These are phyloP conservation scores for Phytophthora litchii DNA, from an alignment of 352 stramenopile genomes.

Conservation along the genomic window DNA sequence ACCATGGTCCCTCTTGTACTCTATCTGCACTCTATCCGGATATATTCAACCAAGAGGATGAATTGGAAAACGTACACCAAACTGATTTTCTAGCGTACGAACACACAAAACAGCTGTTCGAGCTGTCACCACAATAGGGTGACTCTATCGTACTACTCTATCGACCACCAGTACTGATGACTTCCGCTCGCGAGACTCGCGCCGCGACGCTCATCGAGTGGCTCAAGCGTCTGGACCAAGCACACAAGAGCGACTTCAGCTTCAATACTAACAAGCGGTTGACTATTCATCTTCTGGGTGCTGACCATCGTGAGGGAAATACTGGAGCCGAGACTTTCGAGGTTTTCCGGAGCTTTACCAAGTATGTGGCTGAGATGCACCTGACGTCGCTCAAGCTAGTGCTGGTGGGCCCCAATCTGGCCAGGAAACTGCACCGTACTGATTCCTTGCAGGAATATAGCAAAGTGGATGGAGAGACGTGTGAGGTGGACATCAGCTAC, in stretches of 20 bases:
- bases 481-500: slow-evolving; percentile 61
- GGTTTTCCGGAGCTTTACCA: slow-evolving; percentile 61
- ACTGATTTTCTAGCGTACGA: slow-evolving; percentile 21
- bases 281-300: slow-evolving; percentile 73
- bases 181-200: slow-evolving; percentile 30
- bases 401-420: slow-evolving; percentile 79
- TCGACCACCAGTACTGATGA: slow-evolving; percentile 10
- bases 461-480: slow-evolving; percentile 13
- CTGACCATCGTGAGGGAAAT: slow-evolving; percentile 81
- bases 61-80: slow-evolving; percentile 16
- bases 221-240: slow-evolving; percentile 31
- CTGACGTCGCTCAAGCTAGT: slow-evolving; percentile 56
- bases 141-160: neutral
- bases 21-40: neutral
- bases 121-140: neutral
- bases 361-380: slow-evolving; percentile 42
- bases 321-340: slow-evolving; percentile 55
- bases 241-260: slow-evolving; percentile 11
- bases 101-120: slow-evolving; percentile 8
- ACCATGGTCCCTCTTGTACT: slow-evolving; percentile 20
- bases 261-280: slow-evolving; percentile 25
- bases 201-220: slow-evolving; percentile 41
- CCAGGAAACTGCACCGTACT: slow-evolving; percentile 53
- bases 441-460: slow-evolving; percentile 30
- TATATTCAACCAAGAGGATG: no score